These are phyloP conservation scores for Allium cepa DNA, from an alignment of 106 monocot species.

Conservation along the genomic window DNA sequence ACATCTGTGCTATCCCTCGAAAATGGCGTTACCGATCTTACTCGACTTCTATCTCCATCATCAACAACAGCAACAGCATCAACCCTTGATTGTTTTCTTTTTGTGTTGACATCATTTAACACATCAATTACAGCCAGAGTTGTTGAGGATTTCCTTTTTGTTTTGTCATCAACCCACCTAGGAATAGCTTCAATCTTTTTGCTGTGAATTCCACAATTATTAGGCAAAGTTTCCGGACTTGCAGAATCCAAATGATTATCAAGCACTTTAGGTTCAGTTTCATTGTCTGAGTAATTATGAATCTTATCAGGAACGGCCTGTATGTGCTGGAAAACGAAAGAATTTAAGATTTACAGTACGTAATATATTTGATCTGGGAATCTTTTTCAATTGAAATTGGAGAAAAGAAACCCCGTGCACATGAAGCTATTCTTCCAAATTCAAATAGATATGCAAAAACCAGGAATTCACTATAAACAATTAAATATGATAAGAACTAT, in stretches of 20 bases:
- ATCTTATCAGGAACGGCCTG: conserved; percentile 10
- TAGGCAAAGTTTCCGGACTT: too few species aligned
- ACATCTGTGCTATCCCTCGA: conserved; percentile 11
- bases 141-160: neutral
- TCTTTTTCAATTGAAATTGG: neutral
- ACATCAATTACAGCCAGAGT: conserved; percentile 12
- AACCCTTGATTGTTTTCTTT: neutral
- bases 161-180: conserved; percentile 2
- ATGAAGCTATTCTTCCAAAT: too few species aligned
- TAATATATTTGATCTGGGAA: neutral
- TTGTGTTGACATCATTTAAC: neutral
- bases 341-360: too few species aligned
- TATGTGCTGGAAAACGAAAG: too few species aligned
- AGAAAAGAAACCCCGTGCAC: too few species aligned
- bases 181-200: conserved; percentile 5
- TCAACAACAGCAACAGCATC: neutral
- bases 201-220: conserved; percentile 1
- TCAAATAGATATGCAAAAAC: too few species aligned
- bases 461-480: too few species aligned
- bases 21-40: conserved; percentile 19
- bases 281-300: conserved; percentile 4
- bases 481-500: too few species aligned
- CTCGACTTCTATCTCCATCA: conserved; percentile 7
- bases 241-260: neutral
- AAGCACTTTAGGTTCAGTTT: neutral